A percentile compares a stretch with the other conserved stretches of the same genome.
Evolutionary conservation across 768 basidiomycete genomes (phyloP).

Genomic region (Hypsizygus marmoreus): DNA sequence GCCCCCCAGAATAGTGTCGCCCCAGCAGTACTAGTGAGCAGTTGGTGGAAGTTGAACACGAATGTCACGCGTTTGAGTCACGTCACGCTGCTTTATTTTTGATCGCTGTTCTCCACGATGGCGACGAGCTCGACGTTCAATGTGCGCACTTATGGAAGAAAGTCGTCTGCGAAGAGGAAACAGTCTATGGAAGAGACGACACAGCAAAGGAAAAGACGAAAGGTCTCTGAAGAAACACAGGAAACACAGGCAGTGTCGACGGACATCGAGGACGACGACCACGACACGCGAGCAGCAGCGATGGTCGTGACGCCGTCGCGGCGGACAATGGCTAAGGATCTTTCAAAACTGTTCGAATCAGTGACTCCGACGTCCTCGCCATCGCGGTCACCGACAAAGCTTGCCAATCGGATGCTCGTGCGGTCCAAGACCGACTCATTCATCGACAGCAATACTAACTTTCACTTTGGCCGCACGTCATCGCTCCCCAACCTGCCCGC

Average conservation of each 20-base stretch:
- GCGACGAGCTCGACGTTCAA: conserved; percentile 16
- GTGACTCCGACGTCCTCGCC: conserved; percentile 26
- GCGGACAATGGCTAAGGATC: conserved; percentile 39
- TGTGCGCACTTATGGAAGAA: conserved; percentile 35
- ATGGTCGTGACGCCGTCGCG: no score
- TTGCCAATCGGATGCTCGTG: conserved; percentile 71
- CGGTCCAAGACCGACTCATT: conserved; percentile 64
- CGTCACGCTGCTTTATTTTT: conserved; percentile 1
- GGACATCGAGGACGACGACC: no score
- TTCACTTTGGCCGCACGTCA: conserved; percentile 29
- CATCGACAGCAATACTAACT: conserved; percentile 29
- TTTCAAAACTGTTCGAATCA: conserved; percentile 47
- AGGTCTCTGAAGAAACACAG: conserved; percentile 14
- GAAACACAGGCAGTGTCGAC: no score
- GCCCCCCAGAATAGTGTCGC: conserved; percentile 69
- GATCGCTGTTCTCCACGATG: not conserved
- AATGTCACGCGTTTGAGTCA: conserved; percentile 28
- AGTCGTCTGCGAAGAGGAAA: conserved; percentile 22
- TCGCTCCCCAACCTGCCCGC: conserved; percentile 34
- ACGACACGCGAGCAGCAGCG: no score
- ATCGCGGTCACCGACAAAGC: conserved; percentile 35
- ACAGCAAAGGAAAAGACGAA: conserved; percentile 27
- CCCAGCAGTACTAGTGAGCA: conserved; percentile 42
- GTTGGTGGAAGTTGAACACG: conserved; percentile 24
- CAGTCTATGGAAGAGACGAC: not conserved